Conservation (phyloP, 805 yeast species). For the Barnettozyma pratensis region DNA sequence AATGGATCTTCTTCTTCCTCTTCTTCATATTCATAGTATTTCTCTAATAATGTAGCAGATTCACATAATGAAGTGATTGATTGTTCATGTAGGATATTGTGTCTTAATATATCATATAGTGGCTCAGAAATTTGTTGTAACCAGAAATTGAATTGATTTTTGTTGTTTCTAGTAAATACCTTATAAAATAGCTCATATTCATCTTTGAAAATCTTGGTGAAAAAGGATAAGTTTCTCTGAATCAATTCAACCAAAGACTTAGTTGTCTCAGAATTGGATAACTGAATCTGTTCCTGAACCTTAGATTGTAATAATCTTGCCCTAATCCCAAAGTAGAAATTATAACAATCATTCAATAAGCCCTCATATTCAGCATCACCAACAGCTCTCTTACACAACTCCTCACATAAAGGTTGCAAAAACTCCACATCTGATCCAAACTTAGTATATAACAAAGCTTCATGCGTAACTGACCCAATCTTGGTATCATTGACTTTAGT, state of each 20-base stretch:
- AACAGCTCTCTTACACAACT: constrained; percentile 34
- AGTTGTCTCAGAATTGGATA: constrained; percentile 21
- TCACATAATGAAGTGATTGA: constrained; percentile 70
- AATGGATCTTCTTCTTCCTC: constrained; percentile 36
- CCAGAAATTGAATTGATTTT: constrained; percentile 45
- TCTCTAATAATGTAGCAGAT: constrained; percentile 61
- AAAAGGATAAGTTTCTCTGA: constrained; percentile 57
- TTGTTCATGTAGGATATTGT: constrained; percentile 62
- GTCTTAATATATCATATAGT: constrained; percentile 64
- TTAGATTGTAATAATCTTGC: constrained; percentile 40
- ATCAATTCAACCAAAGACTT: constrained; percentile 48
- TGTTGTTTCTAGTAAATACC: constrained; percentile 43
- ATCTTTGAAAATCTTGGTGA: constrained; percentile 51
- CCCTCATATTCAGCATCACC: constrained; percentile 56
- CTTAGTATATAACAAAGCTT: constrained; percentile 63
- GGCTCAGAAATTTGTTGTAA: constrained; percentile 68
- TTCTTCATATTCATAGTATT: constrained; percentile 63
- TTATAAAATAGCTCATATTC: constrained; percentile 56
- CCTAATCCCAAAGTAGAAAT: constrained; percentile 59
- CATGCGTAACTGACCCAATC: constrained; percentile 39
- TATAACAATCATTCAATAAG: constrained; percentile 57
- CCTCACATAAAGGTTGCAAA: constrained; percentile 31
- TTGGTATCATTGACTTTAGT: constrained; percentile 22
- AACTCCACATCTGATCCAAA: constrained; percentile 43
- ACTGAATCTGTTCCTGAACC: constrained; percentile 33